Evolutionary conservation across 306 rosid genomes (phyloP).

Genomic region (Prinsepia uniflora): DNA sequence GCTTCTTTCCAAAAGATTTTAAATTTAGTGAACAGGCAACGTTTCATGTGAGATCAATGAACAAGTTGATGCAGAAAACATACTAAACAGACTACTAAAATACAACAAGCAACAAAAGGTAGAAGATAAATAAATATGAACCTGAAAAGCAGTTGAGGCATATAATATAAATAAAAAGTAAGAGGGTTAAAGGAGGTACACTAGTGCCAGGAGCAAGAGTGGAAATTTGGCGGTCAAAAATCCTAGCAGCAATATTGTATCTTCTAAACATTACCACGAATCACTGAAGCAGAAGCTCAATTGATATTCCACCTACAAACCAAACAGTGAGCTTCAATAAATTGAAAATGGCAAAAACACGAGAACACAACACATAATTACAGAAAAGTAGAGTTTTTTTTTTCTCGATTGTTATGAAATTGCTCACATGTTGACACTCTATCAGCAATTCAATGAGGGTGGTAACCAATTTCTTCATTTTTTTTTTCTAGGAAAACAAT

Average conservation of each 20-base stretch:
- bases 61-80: too few relatives aligned
- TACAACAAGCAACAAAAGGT: neutral
- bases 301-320: slow-evolving; percentile 27
- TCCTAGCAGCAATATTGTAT: slow-evolving; percentile 74
- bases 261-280: slow-evolving; percentile 61
- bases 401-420: neutral
- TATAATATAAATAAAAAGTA: neutral
- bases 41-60: too few relatives aligned
- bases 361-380: neutral
- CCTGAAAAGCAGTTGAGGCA: neutral
- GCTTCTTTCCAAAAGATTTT: neutral
- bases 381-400: too few relatives aligned
- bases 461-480: neutral
- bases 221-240: slow-evolving; percentile 80
- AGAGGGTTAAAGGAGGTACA: slow-evolving; percentile 36
- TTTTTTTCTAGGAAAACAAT: neutral
- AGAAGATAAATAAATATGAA: neutral
- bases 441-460: neutral
- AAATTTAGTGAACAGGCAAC: neutral
- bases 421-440: neutral
- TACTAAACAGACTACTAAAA: neutral
- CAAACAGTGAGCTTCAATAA: neutral
- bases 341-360: neutral
- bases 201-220: slow-evolving; percentile 83
- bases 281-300: slow-evolving; percentile 29